These are phyloP conservation scores for Metschnikowia borealis DNA, from an alignment of 805 yeast genomes.

Conservation along the genomic window DNA sequence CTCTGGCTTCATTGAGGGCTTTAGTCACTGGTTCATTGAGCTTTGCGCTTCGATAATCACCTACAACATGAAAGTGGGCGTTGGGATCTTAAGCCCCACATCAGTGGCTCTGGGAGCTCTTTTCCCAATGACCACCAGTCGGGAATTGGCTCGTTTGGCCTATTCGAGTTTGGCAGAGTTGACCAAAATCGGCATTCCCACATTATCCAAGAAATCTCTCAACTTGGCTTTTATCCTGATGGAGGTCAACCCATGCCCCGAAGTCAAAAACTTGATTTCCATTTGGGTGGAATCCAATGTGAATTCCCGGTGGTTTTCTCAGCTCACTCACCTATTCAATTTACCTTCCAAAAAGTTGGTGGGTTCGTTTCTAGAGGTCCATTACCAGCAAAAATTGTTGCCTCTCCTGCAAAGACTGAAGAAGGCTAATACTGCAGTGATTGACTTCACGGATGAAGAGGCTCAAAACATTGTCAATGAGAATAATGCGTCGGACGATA, in stretches of 20 bases:
- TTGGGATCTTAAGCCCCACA: constrained; percentile 29
- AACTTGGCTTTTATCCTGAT: constrained; percentile 58
- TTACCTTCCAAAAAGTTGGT: constrained; percentile 42
- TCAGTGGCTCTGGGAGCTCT: constrained; percentile 39
- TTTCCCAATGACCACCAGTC: constrained; percentile 44
- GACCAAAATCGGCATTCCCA: constrained; percentile 22
- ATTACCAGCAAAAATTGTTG: constrained; percentile 37
- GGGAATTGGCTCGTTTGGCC: constrained; percentile 39
- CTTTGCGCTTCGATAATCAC: constrained; percentile 26
- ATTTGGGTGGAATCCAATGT: constrained; percentile 58
- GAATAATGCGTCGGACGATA: constrained; percentile 31
- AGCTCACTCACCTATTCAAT: constrained; percentile 48
- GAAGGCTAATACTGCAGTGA: constrained; percentile 20
- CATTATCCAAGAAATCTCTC: constrained; percentile 44
- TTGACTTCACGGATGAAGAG: constrained; percentile 40
- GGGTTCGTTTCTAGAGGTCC: constrained; percentile 34
- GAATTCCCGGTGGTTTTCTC: constrained; percentile 54
- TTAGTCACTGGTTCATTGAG: constrained; percentile 26
- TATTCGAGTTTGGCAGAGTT: constrained; percentile 57
- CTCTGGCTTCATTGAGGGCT: constrained; percentile 30
- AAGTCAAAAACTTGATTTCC: constrained; percentile 43
- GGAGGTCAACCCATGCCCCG: constrained; percentile 44
- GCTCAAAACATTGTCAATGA: constrained; percentile 37
- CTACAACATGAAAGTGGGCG: constrained; percentile 34
- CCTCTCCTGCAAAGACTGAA: constrained; percentile 42